phyloP scores from a whole-genome alignment of 768 basidiomycete genomes.

The Tulasnella sp. region DNA sequence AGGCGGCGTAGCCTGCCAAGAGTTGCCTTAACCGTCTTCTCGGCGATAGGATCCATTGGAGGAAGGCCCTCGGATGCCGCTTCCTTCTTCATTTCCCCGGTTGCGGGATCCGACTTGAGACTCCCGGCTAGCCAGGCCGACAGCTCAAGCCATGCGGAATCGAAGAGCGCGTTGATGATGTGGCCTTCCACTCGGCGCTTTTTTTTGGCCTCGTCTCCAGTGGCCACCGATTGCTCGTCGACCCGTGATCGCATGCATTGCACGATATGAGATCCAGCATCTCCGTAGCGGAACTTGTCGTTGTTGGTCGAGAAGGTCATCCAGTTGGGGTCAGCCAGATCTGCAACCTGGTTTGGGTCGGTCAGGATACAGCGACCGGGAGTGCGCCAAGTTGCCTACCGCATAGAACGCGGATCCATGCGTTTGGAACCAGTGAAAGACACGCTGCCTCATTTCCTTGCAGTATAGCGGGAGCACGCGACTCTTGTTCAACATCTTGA shows the following conservation, averaged over 20 bases:
- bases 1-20: background rate
- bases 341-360: background rate
- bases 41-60: background rate
- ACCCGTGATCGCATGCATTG: background rate
- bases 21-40: background rate
- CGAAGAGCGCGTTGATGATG: background rate
- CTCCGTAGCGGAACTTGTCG: background rate
- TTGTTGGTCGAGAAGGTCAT: background rate
- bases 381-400: background rate
- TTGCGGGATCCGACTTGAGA: background rate
- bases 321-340: background rate
- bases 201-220: too few species aligned
- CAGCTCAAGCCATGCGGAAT: background rate
- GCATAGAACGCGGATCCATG: background rate
- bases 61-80: background rate
- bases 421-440: background rate
- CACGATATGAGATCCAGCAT: background rate
- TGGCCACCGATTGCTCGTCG: too few species aligned
- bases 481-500: background rate
- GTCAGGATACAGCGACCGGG: background rate
- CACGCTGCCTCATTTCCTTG: background rate
- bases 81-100: background rate
- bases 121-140: background rate
- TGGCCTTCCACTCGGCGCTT: too few species aligned
- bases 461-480: background rate